Evolutionary conservation across 805 yeast genomes (phyloP), one percentile per base, ranked within the genome.

Genomic region (Candida caryicola): DNA sequence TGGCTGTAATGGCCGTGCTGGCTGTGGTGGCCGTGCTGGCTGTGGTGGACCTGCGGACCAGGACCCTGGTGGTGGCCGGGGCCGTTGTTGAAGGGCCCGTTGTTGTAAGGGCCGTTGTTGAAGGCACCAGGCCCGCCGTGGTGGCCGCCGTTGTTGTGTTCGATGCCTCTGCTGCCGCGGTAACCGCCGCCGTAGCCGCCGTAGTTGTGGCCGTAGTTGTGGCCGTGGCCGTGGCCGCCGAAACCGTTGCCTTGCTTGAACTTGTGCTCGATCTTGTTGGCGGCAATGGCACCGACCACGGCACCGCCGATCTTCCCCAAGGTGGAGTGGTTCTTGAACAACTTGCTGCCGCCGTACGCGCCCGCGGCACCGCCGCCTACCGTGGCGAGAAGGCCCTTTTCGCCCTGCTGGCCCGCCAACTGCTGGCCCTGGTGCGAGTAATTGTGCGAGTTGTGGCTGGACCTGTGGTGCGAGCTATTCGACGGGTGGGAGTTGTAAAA

Each of bases 311-410:
- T 52, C 17, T 50, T 49, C 9, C 62, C 63, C 10, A 58, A 33
- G 8, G 59, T 56, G 25, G 51, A 39, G 49, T 57, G 63, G 35
- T 44, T 44, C 18, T 37, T 19, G 8, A 59, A 57, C 25, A 58
- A 13, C 45, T 58, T 58, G 32, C 44, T 43, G 18, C 63, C 63
- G 14, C 53, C 61, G 33, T 45, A 51, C 17, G 57, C 62, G 39
- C 63, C 63, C 9, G 60, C 62, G 13, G 54, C 59, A 34, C 60
- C 62, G 27, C 62, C 63, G 3, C 43, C 60, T 14, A 58, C 44
- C 10, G 59, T 46, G 16, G 59, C 47, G 18, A 57, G 13, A 10
- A 58, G 42, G 1, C 63, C 63, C 40, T 57, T 50, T 28, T 58
- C 63, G 13, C 61, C 62, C 8, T 40, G 38, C 18, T 43, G 47